Conservation (phyloP, 2,329 filamentous ascomycete genomes). For the Aureobasidium pullulans region DNA sequence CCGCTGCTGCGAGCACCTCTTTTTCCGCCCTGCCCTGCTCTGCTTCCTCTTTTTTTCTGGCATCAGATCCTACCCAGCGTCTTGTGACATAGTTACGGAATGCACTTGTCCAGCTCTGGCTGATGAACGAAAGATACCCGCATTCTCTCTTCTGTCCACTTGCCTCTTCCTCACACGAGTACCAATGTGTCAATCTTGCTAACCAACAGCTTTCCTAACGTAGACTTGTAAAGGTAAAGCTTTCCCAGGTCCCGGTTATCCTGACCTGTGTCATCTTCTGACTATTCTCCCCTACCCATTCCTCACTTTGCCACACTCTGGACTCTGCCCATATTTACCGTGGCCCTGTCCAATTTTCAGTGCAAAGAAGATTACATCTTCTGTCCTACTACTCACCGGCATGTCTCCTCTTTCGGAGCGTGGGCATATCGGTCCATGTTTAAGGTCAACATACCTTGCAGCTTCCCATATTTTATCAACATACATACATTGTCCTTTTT, state of each 20-base stretch:
- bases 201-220: background rate
- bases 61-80: background rate
- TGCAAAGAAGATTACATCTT: constrained; percentile 60
- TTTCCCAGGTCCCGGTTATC: no score
- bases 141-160: constrained; percentile 1
- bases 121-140: constrained; percentile 8
- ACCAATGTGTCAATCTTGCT: background rate
- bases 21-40: background rate
- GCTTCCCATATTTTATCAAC: no score
- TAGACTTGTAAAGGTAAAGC: background rate
- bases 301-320: constrained; percentile 11
- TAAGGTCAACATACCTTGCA: constrained; percentile 43
- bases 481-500: no score
- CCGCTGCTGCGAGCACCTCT: background rate
- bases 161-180: background rate
- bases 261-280: background rate
- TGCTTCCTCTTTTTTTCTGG: background rate
- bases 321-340: background rate
- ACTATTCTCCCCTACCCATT: background rate
- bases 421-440: constrained; percentile 66
- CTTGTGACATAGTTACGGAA: constrained; percentile 15
- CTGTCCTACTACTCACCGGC: constrained; percentile 35
- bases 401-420: constrained; percentile 29
- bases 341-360: constrained; percentile 22
- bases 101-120: constrained; percentile 13